Evolutionary conservation across 192 early-diverging fungal genomes (phyloP).

Genomic region (Coemansia sp.): DNA sequence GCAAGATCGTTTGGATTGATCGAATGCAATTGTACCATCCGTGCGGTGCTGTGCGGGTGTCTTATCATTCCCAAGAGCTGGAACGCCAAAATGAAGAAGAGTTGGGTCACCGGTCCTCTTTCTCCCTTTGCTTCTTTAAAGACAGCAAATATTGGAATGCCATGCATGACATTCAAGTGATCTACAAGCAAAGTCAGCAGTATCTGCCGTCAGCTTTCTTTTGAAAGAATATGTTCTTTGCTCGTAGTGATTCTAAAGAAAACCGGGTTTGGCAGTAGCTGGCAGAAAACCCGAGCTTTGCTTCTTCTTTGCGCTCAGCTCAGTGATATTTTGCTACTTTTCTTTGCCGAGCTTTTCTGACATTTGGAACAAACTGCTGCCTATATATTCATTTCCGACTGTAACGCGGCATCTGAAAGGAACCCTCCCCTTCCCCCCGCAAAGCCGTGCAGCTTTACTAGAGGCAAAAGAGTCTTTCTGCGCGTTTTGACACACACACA

Average conservation of each 20-base stretch:
- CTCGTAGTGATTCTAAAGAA: not conserved
- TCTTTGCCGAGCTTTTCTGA: slow-evolving; percentile 1
- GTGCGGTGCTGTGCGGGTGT: too few species aligned
- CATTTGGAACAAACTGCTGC: not conserved
- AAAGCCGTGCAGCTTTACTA: not conserved
- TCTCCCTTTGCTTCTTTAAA: not conserved
- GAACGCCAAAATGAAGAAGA: not conserved
- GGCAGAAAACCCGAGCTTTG: not conserved
- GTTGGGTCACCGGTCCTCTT: not conserved
- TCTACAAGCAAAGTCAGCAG: not conserved
- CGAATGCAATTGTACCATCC: not conserved
- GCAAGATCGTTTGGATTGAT: not conserved
- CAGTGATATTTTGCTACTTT: slow-evolving; percentile 1
- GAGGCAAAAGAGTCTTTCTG: not conserved
- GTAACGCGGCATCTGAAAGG: not conserved
- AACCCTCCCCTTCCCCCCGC: not conserved
- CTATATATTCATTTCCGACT: not conserved
- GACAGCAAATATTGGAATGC: not conserved
- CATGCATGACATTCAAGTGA: slow-evolving; percentile 8
- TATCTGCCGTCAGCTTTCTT: not conserved
- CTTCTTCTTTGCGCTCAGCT: not conserved
- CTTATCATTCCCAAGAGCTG: too few species aligned
- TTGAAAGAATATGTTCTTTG: not conserved
- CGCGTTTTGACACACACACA: slow-evolving; percentile 12
- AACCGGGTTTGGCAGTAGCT: not conserved